These are phyloP conservation scores for Penicillium sp. DNA, from an alignment of 2,329 filamentous ascomycete genomes.

Conservation along the genomic window DNA sequence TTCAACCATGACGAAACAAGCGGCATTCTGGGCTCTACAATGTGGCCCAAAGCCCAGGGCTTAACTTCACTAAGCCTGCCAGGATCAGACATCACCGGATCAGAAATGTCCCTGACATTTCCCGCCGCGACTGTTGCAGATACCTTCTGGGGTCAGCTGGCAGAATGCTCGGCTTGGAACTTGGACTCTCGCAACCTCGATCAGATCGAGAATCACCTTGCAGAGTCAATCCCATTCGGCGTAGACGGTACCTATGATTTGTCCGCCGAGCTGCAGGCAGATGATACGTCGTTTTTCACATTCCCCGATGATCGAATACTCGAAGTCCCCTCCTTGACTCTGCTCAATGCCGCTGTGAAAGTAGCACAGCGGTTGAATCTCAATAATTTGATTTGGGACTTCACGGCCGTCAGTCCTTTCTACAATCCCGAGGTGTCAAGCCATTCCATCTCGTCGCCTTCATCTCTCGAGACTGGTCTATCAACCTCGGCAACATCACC, in stretches of 20 bases:
- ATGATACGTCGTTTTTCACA: conserved; percentile 30
- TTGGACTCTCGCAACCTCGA: background rate
- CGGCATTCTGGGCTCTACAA: background rate
- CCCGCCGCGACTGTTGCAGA: background rate
- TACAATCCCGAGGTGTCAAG: conserved; percentile 20
- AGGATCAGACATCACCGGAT: background rate
- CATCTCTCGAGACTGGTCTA: conserved; percentile 7
- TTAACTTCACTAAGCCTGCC: background rate
- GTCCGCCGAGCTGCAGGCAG: conserved; percentile 21
- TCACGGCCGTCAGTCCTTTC: conserved; percentile 54
- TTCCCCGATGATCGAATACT: conserved; percentile 54
- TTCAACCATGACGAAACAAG: background rate
- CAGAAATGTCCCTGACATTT: background rate
- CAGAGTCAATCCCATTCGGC: background rate
- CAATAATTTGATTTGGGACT: conserved; percentile 48
- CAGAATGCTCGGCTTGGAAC: background rate
- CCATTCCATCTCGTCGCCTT: conserved; percentile 11
- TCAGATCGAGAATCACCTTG: background rate
- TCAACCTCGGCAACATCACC: conserved; percentile 33
- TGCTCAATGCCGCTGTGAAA: conserved; percentile 52
- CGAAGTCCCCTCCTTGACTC: conserved; percentile 50
- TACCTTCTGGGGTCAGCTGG: background rate
- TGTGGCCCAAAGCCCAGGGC: background rate
- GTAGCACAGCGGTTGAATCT: conserved; percentile 53
- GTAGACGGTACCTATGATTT: conserved; percentile 2